These are phyloP conservation scores for Aschersonia sp. DNA, from an alignment of 2,329 filamentous ascomycete genomes.

Conservation along the genomic window DNA sequence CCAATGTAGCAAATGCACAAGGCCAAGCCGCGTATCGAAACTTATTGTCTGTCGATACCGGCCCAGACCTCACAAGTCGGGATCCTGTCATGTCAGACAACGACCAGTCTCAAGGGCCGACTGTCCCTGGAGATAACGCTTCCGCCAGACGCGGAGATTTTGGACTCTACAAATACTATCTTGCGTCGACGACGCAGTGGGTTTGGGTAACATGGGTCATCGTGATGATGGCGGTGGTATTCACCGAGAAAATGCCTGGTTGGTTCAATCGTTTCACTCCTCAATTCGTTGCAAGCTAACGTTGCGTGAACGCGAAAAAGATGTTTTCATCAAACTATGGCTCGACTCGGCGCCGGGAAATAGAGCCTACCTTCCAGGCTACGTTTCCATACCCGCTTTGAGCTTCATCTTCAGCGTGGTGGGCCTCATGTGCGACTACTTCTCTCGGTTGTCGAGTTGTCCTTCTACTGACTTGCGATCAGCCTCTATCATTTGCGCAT, in stretches of 20 bases:
- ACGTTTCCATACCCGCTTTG: not conserved
- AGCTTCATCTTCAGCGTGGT: not conserved
- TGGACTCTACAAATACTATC: not conserved
- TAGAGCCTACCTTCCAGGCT: not conserved
- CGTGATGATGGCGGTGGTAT: not conserved
- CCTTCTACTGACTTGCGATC: not conserved
- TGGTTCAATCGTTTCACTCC: not conserved
- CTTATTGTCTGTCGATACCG: no score
- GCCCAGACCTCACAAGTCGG: no score
- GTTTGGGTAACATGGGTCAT: not conserved
- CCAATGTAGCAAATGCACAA: no score
- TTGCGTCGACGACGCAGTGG: not conserved
- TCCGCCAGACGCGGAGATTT: not conserved
- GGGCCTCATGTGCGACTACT: not conserved
- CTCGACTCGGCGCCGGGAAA: not conserved
- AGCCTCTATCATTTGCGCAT: constrained; percentile 1
- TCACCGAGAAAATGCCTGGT: not conserved
- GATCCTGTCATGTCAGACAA: no score
- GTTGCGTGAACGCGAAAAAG: not conserved
- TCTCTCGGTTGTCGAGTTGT: not conserved
- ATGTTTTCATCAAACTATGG: constrained; percentile 1
- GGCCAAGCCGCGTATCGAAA: no score
- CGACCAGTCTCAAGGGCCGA: no score
- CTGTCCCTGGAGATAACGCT: no score
- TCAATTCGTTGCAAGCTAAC: not conserved